These are phyloP conservation scores for Flammula alnicola DNA, from an alignment of 1,284 basidiomycete genomes.

Conservation along the genomic window DNA sequence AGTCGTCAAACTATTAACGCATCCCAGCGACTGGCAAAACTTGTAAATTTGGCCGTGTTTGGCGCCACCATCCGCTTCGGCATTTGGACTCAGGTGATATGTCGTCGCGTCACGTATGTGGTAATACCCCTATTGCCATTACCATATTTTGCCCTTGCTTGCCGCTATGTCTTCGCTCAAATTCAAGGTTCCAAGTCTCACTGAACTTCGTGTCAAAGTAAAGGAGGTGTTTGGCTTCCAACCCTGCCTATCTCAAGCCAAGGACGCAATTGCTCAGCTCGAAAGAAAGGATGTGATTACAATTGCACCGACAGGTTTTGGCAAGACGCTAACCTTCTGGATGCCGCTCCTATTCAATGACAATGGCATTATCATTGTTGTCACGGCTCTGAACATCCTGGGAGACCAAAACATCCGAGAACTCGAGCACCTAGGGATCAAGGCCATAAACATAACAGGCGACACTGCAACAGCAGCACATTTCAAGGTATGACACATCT, in stretches of 20 bases:
- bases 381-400: conserved; percentile 8
- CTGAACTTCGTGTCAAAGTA: background rate
- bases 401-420: background rate
- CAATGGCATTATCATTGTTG: conserved; percentile 9
- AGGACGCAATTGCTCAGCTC: conserved; percentile 22
- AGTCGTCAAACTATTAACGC: no score
- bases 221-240: conserved; percentile 8
- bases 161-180: background rate
- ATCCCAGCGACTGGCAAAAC: no score
- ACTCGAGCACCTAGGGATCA: no score
- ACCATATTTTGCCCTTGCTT: background rate
- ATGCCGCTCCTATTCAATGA: conserved; percentile 19
- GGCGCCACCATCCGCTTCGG: no score
- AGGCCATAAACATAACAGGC: no score
- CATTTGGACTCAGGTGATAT: no score
- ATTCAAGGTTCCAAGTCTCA: background rate
- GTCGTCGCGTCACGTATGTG: no score
- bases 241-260: conserved; percentile 26
- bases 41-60: no score
- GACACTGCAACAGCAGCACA: no score
- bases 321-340: conserved; percentile 32
- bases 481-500: no score
- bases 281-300: conserved; percentile 21
- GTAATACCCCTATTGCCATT: no score
- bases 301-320: conserved; percentile 31